A percentile compares a stretch with the other conserved stretches of the same genome.
These are phyloP conservation scores for Tricholoma sp. DNA, from an alignment of 768 basidiomycete species.

Conservation along the genomic window DNA sequence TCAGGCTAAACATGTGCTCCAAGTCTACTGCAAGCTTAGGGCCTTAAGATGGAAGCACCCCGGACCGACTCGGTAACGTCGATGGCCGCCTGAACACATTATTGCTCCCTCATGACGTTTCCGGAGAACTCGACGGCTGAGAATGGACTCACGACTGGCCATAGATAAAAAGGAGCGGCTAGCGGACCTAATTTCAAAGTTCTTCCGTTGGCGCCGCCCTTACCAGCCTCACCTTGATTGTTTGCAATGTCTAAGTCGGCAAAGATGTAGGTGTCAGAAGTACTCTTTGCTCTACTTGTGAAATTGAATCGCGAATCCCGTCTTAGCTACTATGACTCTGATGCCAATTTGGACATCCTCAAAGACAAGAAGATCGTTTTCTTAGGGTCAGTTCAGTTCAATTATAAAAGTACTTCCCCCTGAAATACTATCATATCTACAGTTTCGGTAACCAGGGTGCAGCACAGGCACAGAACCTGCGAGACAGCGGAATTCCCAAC, in stretches of 20 bases:
- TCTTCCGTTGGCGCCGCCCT: no score
- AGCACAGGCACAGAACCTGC: constrained; percentile 61
- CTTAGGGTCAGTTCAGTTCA: constrained; percentile 38
- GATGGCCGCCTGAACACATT: constrained; percentile 24
- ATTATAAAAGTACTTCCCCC: background rate
- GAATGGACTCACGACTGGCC: background rate
- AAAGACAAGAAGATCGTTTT: constrained; percentile 52
- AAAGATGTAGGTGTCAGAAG: constrained; percentile 47
- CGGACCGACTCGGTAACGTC: background rate
- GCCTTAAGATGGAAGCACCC: no score
- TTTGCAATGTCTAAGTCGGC: constrained; percentile 30
- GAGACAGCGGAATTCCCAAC: constrained; percentile 59
- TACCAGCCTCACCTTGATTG: background rate
- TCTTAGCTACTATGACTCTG: constrained; percentile 53
- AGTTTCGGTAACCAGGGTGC: constrained; percentile 67
- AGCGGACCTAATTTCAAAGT: no score
- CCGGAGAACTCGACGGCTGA: background rate
- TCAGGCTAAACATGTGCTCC: no score
- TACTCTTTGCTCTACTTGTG: background rate
- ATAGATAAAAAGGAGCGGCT: background rate
- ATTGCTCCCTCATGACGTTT: constrained; percentile 14
- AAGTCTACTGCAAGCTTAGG: constrained; percentile 12
- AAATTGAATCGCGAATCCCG: background rate
- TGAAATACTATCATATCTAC: background rate
- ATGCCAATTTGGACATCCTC: constrained; percentile 48